Evolutionary conservation across 441 rosid genomes (phyloP).

Genomic region (Croton setiger): DNA sequence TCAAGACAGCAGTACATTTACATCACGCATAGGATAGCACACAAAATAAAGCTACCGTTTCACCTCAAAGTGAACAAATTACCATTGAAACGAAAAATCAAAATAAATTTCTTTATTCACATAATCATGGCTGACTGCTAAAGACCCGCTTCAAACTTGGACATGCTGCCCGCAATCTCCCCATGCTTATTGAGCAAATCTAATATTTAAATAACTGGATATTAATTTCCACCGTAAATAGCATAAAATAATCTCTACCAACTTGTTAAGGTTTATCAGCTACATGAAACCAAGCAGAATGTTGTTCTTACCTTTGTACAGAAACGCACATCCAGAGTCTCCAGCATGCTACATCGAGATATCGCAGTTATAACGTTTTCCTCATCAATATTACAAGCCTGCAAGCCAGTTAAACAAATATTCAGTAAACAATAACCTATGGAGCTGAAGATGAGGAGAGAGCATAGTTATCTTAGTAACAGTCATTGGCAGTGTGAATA

Average conservation of each 20-base stretch:
- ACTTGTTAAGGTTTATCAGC: not conserved
- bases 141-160: slow-evolving; percentile 88
- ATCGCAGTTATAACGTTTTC: slow-evolving; percentile 74
- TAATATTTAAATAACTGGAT: slow-evolving; percentile 15
- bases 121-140: slow-evolving; percentile 44
- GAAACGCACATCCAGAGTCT: slow-evolving; percentile 91
- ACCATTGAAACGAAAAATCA: not conserved
- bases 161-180: slow-evolving; percentile 56
- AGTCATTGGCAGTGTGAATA: not conserved
- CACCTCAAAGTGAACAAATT: not conserved
- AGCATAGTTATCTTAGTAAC: not conserved
- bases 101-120: slow-evolving; percentile 6
- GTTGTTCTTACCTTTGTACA: slow-evolving; percentile 69
- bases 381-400: slow-evolving; percentile 83
- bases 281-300: not conserved
- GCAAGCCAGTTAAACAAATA: slow-evolving; percentile 19
- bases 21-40: slow-evolving; percentile 19
- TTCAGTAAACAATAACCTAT: slow-evolving; percentile 7
- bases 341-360: slow-evolving; percentile 71
- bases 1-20: slow-evolving; percentile 23
- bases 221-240: not conserved
- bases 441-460: not conserved
- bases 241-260: not conserved
- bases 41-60: slow-evolving; percentile 20
- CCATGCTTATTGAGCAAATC: slow-evolving; percentile 76